Percentiles rank a stretch among this genome's conserved stretches.
Conservation (phyloP, 2,329 filamentous ascomycete genomes). For the Mariannaea elegans region DNA sequence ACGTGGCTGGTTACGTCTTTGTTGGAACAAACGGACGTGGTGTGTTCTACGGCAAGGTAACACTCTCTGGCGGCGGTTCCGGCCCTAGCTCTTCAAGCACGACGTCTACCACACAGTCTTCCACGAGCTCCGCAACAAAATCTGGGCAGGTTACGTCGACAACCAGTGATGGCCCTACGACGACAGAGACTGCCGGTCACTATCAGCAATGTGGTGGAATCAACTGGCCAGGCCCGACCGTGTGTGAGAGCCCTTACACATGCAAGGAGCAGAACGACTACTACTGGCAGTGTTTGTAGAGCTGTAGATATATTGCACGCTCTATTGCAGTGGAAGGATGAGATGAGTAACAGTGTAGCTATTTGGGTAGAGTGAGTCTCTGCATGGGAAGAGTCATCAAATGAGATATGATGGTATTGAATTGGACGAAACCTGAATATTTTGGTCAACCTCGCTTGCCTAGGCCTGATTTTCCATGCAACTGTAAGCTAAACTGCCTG, state of each 20-base stretch:
- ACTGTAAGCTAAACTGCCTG: not conserved
- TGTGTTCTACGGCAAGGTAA: conserved; percentile 46
- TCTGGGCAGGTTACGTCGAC: not conserved
- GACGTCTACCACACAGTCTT: not conserved
- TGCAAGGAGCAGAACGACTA: conserved; percentile 25
- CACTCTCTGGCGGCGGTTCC: conserved; percentile 10
- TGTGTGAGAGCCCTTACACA: conserved; percentile 16
- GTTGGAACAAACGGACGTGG: conserved; percentile 61
- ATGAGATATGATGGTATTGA: no score
- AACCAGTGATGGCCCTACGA: not conserved
- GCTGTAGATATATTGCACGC: no score
- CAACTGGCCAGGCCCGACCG: conserved; percentile 20
- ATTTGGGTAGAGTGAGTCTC: no score
- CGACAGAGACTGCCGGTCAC: conserved; percentile 3
- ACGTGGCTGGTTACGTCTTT: conserved; percentile 56
- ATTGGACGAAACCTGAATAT: no score
- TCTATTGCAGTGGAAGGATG: no score
- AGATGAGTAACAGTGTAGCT: no score
- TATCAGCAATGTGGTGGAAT: conserved; percentile 25
- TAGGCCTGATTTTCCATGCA: not conserved
- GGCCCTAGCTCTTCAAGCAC: not conserved
- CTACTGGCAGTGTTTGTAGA: conserved; percentile 28
- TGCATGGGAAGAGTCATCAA: no score
- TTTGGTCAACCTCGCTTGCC: not conserved
- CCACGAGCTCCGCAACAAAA: no score